These are phyloP conservation scores for Aspergillus terreus DNA, from an alignment of 2,329 filamentous ascomycete species.

Conservation along the genomic window DNA sequence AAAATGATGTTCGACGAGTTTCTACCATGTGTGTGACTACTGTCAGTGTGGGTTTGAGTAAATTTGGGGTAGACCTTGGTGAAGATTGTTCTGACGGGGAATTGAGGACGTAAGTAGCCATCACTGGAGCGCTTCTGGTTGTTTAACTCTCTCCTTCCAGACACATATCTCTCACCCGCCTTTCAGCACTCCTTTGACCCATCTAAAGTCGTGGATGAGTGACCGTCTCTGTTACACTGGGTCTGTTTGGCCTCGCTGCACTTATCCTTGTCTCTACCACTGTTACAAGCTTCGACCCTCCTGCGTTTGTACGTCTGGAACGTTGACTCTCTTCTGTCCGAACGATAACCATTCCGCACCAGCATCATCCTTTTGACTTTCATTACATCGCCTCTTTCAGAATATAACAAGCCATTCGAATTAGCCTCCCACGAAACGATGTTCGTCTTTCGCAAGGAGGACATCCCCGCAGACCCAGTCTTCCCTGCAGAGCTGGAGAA, in stretches of 20 bases:
- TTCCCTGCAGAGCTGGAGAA: slow-evolving; percentile 64
- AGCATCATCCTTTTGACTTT: neutral
- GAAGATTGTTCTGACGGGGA: too few species aligned
- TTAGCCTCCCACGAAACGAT: slow-evolving; percentile 44
- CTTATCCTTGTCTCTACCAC: too few species aligned
- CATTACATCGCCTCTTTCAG: neutral
- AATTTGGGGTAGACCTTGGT: too few species aligned
- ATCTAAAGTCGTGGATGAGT: too few species aligned
- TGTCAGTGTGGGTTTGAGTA: too few species aligned
- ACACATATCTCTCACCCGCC: neutral
- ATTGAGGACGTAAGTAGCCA: too few species aligned
- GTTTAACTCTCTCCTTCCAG: neutral
- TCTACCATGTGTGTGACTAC: neutral
- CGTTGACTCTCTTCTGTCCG: too few species aligned
- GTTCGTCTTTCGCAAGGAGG: slow-evolving; percentile 69
- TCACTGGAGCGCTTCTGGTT: neutral
- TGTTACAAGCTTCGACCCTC: too few species aligned
- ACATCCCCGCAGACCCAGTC: slow-evolving; percentile 66
- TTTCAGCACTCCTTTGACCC: too few species aligned
- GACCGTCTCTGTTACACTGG: too few species aligned
- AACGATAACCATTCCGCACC: neutral
- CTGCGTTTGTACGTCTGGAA: too few species aligned
- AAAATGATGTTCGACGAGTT: neutral
- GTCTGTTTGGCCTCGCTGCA: too few species aligned
- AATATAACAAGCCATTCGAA: neutral